Evolutionary conservation across 352 stramenopile genomes (phyloP), one percentile per base, ranked within the genome.

Genomic region (Phytophthora europaea): DNA sequence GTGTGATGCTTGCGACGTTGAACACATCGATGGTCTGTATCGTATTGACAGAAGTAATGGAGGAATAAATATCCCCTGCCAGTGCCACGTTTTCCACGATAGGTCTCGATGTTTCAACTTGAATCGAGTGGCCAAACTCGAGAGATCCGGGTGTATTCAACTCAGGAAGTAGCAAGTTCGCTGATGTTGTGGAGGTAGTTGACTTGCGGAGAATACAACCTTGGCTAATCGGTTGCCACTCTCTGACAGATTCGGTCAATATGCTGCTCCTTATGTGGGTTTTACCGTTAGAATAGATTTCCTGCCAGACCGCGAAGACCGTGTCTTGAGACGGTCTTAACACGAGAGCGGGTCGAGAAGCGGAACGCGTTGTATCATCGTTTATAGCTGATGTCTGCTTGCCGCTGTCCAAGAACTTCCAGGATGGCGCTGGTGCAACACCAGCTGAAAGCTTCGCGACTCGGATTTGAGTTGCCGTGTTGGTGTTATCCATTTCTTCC

Each of bases 11-110:
- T 18, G 48, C 75, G 8, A 61, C 56, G 22, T 89, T 88, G 58
- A 91, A 88, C 1, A 94, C 59, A 40, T 92, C 85, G 28, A 94
- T 56, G 0, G 83, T 92, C 43, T 94, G 88, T 1, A 87, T 28
- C 0, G 60, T 61, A 20, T 80, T 83, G 3, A 78, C 70, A 18
- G 63, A 71, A 4, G 69, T 81, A 40, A 88, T 76, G 5, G 78
- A 74, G 0, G 74, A 70, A 10, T 76, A 60, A 6, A 82, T 67
- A 48, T 85, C 77, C 8, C 82, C 83, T 20, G 68, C 65, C 22
- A 93, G 66, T 6, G 70, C 58, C 16, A 88, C 69, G 12, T 60
- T 79, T 9, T 68, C 34, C 6, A 93, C 72, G 2, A 45, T 64
- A 18, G 88, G 88, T 1, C 48, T 31, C 2, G 80, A 82, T 1